Conservation (phyloP, 257 asterid genomes). For the Schizonepeta tenuifolia region DNA sequence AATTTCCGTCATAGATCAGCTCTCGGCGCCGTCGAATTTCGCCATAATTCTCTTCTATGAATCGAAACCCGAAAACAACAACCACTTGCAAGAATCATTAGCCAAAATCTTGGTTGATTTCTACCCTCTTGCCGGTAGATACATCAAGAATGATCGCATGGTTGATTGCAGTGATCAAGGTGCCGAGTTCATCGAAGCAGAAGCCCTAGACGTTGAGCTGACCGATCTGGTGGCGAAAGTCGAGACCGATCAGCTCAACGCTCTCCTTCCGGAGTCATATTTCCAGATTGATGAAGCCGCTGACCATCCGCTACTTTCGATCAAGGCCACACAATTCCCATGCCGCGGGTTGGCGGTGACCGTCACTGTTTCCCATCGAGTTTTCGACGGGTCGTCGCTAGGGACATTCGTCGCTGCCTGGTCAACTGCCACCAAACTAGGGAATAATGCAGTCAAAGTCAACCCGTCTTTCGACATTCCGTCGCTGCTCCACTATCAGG, state of each 20-base stretch:
- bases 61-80: neutral
- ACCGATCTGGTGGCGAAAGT: neutral
- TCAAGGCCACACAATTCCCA: slow-evolving; percentile 8
- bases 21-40: neutral
- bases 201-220: neutral
- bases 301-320: neutral
- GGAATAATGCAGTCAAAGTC: no score
- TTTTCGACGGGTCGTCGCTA: neutral
- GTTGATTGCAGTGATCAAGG: slow-evolving; percentile 27
- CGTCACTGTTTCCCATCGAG: neutral
- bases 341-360: neutral
- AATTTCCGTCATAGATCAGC: slow-evolving; percentile 3
- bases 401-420: neutral
- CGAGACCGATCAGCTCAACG: neutral
- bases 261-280: slow-evolving; percentile 9
- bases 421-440: neutral
- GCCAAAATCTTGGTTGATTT: slow-evolving; percentile 9
- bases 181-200: slow-evolving; percentile 30
- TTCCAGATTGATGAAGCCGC: neutral
- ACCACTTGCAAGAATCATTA: neutral
- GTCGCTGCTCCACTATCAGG: neutral
- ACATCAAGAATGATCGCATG: neutral
- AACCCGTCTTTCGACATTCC: neutral
- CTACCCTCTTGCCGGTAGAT: slow-evolving; percentile 35
- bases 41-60: slow-evolving; percentile 13